phyloP scores from a whole-genome alignment of 768 basidiomycete species.

The Pilatotrama ljubarskyi region DNA sequence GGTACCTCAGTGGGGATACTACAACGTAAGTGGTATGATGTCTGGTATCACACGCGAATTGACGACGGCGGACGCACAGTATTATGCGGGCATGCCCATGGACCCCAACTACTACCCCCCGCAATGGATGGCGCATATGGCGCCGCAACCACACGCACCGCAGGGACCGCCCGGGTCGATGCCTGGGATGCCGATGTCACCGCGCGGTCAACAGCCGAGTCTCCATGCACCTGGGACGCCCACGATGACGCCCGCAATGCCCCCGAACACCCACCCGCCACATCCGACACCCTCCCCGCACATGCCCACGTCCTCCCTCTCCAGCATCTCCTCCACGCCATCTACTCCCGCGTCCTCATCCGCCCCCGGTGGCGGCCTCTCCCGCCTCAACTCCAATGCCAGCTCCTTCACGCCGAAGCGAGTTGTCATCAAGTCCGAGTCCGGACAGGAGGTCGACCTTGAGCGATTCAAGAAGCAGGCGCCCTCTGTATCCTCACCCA shows the following conservation, averaged over 20 bases:
- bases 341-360: slow-evolving; percentile 62
- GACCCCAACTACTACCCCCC: slow-evolving; percentile 44
- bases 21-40: slow-evolving; percentile 51
- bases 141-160: slow-evolving; percentile 39
- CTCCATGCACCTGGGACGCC: slow-evolving; percentile 67
- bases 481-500: slow-evolving; percentile 40
- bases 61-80: slow-evolving; percentile 32
- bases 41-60: slow-evolving; percentile 5
- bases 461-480: slow-evolving; percentile 53
- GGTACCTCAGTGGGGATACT: slow-evolving; percentile 42
- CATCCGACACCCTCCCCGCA: slow-evolving; percentile 50
- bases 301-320: slow-evolving; percentile 43
- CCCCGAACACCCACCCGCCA: slow-evolving; percentile 44
- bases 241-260: slow-evolving; percentile 60
- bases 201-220: slow-evolving; percentile 55
- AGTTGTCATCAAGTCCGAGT: slow-evolving; percentile 57
- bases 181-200: slow-evolving; percentile 62
- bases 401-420: slow-evolving; percentile 58
- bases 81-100: slow-evolving; percentile 45
- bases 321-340: slow-evolving; percentile 62
- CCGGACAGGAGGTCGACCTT: slow-evolving; percentile 66
- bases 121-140: slow-evolving; percentile 36
- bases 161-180: slow-evolving; percentile 32
- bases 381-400: slow-evolving; percentile 60
- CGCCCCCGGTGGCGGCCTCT: slow-evolving; percentile 38